These are phyloP conservation scores for Leavenworthia alabamica DNA, from an alignment of 345 rosid species.

Conservation along the genomic window DNA sequence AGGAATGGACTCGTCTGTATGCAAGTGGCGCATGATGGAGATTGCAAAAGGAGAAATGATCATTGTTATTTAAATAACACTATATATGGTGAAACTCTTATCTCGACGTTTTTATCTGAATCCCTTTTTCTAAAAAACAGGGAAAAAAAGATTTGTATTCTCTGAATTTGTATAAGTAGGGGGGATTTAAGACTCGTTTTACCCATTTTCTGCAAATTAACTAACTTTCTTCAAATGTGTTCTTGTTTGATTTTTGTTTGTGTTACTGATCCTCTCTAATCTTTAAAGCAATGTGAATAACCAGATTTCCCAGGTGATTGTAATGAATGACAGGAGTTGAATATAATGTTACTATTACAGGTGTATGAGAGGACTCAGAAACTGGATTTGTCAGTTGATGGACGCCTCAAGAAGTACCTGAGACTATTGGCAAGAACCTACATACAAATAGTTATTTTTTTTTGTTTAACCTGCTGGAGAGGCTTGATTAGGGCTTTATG, in stretches of 20 bases:
- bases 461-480: slow-evolving; percentile 91
- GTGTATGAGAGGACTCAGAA: slow-evolving; percentile 37
- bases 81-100: slow-evolving; percentile 30
- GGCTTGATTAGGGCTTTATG: slow-evolving; percentile 82
- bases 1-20: slow-evolving; percentile 94
- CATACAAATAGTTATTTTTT: not conserved
- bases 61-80: slow-evolving; percentile 27
- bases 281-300: not conserved
- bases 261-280: not conserved
- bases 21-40: slow-evolving; percentile 74
- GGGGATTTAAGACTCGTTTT: slow-evolving; percentile 17
- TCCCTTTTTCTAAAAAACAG: slow-evolving; percentile 3
- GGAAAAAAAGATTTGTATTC: slow-evolving; percentile 16
- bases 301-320: not conserved
- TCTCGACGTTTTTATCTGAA: slow-evolving; percentile 24
- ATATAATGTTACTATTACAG: slow-evolving; percentile 22
- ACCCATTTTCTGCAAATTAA: slow-evolving; percentile 14
- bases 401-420: slow-evolving; percentile 76
- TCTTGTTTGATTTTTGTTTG: slow-evolving; percentile 1
- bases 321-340: not conserved
- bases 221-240: slow-evolving; percentile 10
- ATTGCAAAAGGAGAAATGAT: slow-evolving; percentile 19
- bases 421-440: slow-evolving; percentile 76
- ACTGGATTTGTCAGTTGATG: slow-evolving; percentile 66
- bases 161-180: slow-evolving; percentile 23